phyloP scores from a whole-genome alignment of 1,139 yeast genomes.

The Yamadazyma buinensis region DNA sequence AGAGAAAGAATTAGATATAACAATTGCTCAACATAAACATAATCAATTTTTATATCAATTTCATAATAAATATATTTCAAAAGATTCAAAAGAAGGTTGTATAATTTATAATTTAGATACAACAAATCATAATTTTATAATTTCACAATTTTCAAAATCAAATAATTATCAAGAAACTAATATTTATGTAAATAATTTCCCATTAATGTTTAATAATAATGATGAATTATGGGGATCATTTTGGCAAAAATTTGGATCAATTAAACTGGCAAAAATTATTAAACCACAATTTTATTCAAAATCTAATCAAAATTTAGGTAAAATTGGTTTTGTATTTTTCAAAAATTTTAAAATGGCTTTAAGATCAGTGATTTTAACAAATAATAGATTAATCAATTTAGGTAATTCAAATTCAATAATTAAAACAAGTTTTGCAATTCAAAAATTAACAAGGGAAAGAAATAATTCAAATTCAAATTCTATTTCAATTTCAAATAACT shows the following conservation, averaged over 20 bases:
- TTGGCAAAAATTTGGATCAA: constrained; percentile 42
- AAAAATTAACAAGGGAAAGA: constrained; percentile 18
- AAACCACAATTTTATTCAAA: constrained; percentile 37
- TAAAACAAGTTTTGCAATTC: constrained; percentile 42
- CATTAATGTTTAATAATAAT: constrained; percentile 38
- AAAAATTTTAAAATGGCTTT: constrained; percentile 36
- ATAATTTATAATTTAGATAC: constrained; percentile 4
- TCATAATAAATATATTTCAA: constrained; percentile 11
- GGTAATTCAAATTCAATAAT: constrained; percentile 23
- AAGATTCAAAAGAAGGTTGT: constrained; percentile 1
- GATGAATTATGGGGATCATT: constrained; percentile 37
- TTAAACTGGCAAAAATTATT: constrained; percentile 43
- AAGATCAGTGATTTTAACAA: constrained; percentile 37
- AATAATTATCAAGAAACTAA: constrained; percentile 55
- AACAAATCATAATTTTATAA: constrained; percentile 7
- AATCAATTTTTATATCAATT: constrained; percentile 26
- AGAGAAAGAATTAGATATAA: constrained; percentile 13
- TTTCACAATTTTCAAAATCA: constrained; percentile 10
- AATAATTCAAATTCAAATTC: constrained; percentile 3
- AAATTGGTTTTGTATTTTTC: constrained; percentile 43
- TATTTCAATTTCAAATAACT: no score
- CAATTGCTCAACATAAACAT: constrained; percentile 41
- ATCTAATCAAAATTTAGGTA: constrained; percentile 23
- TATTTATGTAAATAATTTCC: constrained; percentile 53
- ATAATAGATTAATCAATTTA: constrained; percentile 24